Evolutionary conservation across 306 rosid genomes (phyloP), one percentile per base, ranked within the genome.

Genomic region (Argentina anserina): DNA sequence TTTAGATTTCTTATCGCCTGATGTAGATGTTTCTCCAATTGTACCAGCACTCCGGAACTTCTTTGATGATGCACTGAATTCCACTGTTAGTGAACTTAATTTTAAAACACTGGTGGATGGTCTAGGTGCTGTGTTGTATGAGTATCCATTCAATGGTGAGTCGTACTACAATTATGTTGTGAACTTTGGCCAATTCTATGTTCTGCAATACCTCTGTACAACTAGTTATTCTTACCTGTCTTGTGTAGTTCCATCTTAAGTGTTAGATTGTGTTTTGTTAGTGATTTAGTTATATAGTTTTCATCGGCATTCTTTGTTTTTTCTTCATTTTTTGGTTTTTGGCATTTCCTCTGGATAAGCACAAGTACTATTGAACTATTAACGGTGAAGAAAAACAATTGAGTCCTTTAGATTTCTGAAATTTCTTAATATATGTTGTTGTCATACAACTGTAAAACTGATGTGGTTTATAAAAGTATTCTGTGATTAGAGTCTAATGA

Each of bases 81-180:
- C 86, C 58, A 83, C 94, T 36, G 97, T 93, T 79, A 89, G 97
- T 40, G 98, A 93, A 87, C 90, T 93, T 49, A 93, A 93, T 88
- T 93, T 93, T 86, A 90, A 89, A 84, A 93, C 98, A 13, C 56
- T 93, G 58, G 97, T 93, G 75, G 96, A 93, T 80, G 98, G 98
- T 81, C 84, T 93, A 39, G 98, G 98, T 81, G 87, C 87, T 33
- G 98, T 93, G 31, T 75, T 93, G 81, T 93, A 93, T 78, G 87
- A 90, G 64, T 93, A 90, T 81, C 98, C 98, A 71, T 93, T 93
- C 76, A 90, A 85, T 70, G 97, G 98, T 93, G 77, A 87, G 98
- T 82, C 67, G 17, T 80, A 21, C 65, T 65, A 49, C 43, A 40
- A 29, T 77, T 20, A 40, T 78, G n/a, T 20, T 49, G 33, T 50